Evolutionary conservation across 1,284 basidiomycete genomes (phyloP).

Genomic region (Acaromyces ingoldii): DNA sequence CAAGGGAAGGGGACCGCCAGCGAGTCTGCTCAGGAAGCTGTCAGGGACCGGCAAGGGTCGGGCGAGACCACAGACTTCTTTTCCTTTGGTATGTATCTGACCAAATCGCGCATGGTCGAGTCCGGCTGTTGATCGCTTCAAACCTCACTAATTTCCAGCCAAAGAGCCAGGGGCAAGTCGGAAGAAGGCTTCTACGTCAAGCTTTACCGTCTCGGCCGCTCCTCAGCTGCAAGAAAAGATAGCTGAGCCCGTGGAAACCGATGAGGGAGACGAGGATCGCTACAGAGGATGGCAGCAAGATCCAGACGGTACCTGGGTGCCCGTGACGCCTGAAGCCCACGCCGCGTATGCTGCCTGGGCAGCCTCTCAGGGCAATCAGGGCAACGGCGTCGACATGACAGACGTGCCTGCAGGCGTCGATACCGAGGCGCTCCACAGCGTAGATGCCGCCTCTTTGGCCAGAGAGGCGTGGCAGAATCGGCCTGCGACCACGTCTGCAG

Average conservation of each 20-base stretch:
- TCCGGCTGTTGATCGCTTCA: too few relatives aligned
- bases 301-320: constrained; percentile 46
- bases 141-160: too few relatives aligned
- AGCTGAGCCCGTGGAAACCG: too few relatives aligned
- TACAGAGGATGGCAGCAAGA: constrained; percentile 47
- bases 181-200: constrained; percentile 4
- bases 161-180: too few relatives aligned
- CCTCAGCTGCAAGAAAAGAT: too few relatives aligned
- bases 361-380: not conserved
- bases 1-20: too few relatives aligned
- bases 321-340: constrained; percentile 47
- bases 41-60: too few relatives aligned
- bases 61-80: too few relatives aligned
- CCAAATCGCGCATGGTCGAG: too few relatives aligned
- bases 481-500: not conserved
- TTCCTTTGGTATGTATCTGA: too few relatives aligned
- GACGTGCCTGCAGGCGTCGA: constrained; percentile 1
- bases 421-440: not conserved
- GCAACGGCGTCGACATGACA: not conserved
- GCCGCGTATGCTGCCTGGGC: constrained; percentile 26
- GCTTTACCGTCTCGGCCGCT: constrained; percentile 26
- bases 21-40: too few relatives aligned
- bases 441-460: not conserved
- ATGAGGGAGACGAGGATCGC: constrained; percentile 10
- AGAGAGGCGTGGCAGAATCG: not conserved